These are phyloP conservation scores for Halenospora varia DNA, from an alignment of 495 filamentous ascomycete genomes.

Conservation along the genomic window DNA sequence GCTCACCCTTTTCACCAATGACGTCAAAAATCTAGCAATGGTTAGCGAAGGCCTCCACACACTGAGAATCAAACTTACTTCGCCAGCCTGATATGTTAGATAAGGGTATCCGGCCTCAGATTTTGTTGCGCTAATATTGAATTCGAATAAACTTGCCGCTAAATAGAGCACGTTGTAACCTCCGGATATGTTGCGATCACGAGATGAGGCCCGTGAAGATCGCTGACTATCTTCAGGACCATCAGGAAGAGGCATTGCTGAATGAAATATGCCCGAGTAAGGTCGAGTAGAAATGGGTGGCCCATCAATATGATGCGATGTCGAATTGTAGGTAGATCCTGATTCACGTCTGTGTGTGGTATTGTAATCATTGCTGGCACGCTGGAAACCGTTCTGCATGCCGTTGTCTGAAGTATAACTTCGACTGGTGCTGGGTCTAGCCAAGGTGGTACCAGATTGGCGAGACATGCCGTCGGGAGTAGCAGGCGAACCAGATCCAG, in stretches of 20 bases:
- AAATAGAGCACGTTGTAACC: constrained; percentile 69
- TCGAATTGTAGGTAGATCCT: constrained; percentile 18
- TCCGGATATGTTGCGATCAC: constrained; percentile 37
- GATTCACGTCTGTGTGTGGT: constrained; percentile 38
- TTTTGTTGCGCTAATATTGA: constrained; percentile 89
- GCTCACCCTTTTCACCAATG: constrained; percentile 91
- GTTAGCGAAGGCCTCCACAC: background rate
- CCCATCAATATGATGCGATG: constrained; percentile 18
- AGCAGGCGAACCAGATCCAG: constrained; percentile 38
- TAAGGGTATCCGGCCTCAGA: constrained; percentile 94
- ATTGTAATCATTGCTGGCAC: constrained; percentile 39
- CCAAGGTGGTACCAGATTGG: constrained; percentile 22
- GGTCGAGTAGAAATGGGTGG: constrained; percentile 30
- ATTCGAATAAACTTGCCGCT: constrained; percentile 91
- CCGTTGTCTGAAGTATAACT: constrained; percentile 40
- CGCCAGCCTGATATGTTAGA: constrained; percentile 88
- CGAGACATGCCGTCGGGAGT: constrained; percentile 37
- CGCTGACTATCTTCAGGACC: constrained; percentile 40
- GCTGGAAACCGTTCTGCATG: too few relatives aligned
- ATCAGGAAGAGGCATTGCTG: constrained; percentile 79
- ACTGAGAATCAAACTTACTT: constrained; percentile 46
- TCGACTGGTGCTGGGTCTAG: constrained; percentile 46
- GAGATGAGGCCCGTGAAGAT: constrained; percentile 45
- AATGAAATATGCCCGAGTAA: constrained; percentile 73
- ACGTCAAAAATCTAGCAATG: constrained; percentile 69